A percentile compares a stretch with the other conserved stretches of the same genome.
These are phyloP conservation scores for Skeletonema tropicum DNA, from an alignment of 108 stramenopile genomes.

Conservation along the genomic window DNA sequence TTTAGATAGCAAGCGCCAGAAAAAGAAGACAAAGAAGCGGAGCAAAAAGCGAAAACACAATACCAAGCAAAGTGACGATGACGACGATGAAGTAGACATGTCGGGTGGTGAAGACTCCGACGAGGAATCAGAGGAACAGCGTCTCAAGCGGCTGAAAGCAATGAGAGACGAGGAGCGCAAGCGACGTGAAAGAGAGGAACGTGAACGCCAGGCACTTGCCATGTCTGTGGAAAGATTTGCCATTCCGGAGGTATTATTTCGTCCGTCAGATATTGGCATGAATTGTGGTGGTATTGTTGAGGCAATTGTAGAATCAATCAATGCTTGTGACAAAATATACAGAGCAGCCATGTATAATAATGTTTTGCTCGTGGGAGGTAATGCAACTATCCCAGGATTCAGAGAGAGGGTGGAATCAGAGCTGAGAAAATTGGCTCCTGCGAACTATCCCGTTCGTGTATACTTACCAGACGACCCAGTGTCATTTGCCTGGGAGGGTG, in stretches of 20 bases:
- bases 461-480: slow-evolving; percentile 68
- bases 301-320: slow-evolving; percentile 79
- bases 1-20: background rate
- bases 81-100: slow-evolving; percentile 22
- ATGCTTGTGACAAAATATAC: slow-evolving; percentile 69
- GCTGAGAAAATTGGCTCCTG: slow-evolving; percentile 72
- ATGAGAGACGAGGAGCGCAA: slow-evolving; percentile 73
- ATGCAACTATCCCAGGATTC: slow-evolving; percentile 80
- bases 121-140: slow-evolving; percentile 74
- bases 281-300: slow-evolving; percentile 83
- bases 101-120: slow-evolving; percentile 59
- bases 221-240: slow-evolving; percentile 91
- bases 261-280: slow-evolving; percentile 91
- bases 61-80: background rate
- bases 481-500: slow-evolving; percentile 68
- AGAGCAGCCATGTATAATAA: slow-evolving; percentile 83
- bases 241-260: slow-evolving; percentile 93
- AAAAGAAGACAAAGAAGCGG: slow-evolving; percentile 2
- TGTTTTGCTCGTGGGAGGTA: slow-evolving; percentile 86
- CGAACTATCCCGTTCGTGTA: slow-evolving; percentile 68
- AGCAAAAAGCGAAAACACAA: slow-evolving; percentile 25
- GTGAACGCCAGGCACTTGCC: slow-evolving; percentile 75
- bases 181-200: slow-evolving; percentile 56
- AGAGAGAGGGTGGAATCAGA: slow-evolving; percentile 71
- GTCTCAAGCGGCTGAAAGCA: slow-evolving; percentile 57